These are phyloP conservation scores for Chalciporus sphaerocephalus DNA, from an alignment of 768 basidiomycete genomes.

Conservation along the genomic window DNA sequence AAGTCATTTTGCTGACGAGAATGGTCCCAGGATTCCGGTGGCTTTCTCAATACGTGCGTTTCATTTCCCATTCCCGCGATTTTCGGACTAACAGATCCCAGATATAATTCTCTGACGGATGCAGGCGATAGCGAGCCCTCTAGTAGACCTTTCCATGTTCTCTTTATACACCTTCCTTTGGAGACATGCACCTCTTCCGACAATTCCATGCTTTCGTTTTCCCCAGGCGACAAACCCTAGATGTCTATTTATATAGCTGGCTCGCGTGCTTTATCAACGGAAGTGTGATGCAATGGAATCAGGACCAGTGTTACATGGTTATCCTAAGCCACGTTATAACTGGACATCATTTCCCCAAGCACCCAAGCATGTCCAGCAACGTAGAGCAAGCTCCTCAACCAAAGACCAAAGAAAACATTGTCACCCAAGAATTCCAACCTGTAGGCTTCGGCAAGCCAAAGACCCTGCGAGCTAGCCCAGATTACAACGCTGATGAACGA, in stretches of 20 bases:
- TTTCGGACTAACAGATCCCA: slow-evolving; percentile 10
- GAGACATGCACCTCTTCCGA: slow-evolving; percentile 9
- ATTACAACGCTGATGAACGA: slow-evolving; percentile 43
- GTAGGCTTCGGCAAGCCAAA: slow-evolving; percentile 93
- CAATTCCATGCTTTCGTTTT: slow-evolving; percentile 16
- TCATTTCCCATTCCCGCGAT: neutral
- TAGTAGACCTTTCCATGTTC: slow-evolving; percentile 23
- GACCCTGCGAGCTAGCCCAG: slow-evolving; percentile 77
- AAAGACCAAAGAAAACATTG: slow-evolving; percentile 68
- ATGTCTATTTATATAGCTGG: slow-evolving; percentile 17
- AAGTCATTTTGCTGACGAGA: slow-evolving; percentile 6
- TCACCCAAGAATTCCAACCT: slow-evolving; percentile 82
- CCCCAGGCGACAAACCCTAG: slow-evolving; percentile 17
- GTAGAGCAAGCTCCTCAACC: slow-evolving; percentile 75
- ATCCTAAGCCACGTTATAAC: slow-evolving; percentile 28
- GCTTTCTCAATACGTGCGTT: slow-evolving; percentile 91
- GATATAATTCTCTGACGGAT: slow-evolving; percentile 21
- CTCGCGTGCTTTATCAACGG: neutral
- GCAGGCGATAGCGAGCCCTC: slow-evolving; percentile 6
- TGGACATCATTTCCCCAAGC: slow-evolving; percentile 56
- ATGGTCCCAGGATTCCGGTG: slow-evolving; percentile 73
- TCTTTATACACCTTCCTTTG: slow-evolving; percentile 11
- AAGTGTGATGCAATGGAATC: neutral
- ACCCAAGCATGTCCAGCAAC: slow-evolving; percentile 79
- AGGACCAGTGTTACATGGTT: neutral